A percentile compares a stretch with the other conserved stretches of the same genome.
These are phyloP conservation scores for Solanum tarijense DNA, from an alignment of 257 asterid genomes.

Conservation along the genomic window DNA sequence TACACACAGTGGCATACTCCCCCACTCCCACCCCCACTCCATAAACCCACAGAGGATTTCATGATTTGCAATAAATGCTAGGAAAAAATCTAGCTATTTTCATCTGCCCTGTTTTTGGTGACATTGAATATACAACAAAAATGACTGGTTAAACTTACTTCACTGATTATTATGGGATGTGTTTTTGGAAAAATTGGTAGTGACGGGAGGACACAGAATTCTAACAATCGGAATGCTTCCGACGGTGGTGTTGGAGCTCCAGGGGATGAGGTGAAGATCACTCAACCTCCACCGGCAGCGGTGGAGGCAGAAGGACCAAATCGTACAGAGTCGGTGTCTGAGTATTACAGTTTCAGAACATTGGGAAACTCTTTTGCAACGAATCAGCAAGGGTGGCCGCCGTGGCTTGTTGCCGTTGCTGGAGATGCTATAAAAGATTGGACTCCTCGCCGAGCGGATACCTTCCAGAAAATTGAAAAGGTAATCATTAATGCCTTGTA, in stretches of 20 bases:
- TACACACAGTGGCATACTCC: background rate
- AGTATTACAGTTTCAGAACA: background rate
- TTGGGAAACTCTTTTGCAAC: background rate
- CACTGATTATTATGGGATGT: conserved; percentile 8
- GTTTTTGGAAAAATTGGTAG: background rate
- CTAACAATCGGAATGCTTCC: background rate
- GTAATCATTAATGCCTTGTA: conserved; percentile 7
- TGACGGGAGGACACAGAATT: background rate
- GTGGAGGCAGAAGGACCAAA: background rate
- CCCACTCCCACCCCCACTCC: background rate
- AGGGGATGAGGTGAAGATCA: background rate
- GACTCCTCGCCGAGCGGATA: conserved; percentile 82
- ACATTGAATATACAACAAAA: background rate
- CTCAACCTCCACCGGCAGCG: background rate
- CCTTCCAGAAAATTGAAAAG: conserved; percentile 85
- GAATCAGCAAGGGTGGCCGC: conserved; percentile 59
- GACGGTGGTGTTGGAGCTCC: background rate
- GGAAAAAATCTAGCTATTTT: background rate
- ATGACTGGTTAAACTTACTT: background rate
- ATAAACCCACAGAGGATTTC: background rate
- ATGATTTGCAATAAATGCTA: background rate
- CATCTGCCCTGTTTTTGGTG: background rate
- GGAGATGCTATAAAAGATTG: conserved; percentile 73
- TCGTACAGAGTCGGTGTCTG: background rate
- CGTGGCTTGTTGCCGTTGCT: conserved; percentile 72